Conservation (phyloP, 805 yeast species). For the Suhomyces sp. region DNA sequence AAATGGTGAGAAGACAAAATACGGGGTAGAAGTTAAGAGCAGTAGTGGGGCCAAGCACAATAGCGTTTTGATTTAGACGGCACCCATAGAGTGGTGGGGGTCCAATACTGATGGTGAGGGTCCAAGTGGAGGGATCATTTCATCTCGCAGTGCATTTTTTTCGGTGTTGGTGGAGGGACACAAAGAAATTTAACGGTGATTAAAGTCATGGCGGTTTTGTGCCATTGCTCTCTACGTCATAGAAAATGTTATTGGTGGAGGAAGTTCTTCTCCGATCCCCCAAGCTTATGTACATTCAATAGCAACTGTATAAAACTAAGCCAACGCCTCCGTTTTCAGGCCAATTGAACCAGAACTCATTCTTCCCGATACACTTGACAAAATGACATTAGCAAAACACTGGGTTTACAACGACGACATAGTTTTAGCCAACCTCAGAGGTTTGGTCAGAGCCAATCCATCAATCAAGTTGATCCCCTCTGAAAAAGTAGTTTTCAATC, state of each 20-base stretch:
- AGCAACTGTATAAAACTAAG: background rate
- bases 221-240: background rate
- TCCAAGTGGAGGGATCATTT: background rate
- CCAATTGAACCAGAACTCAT: background rate
- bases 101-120: background rate
- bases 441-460: constrained; percentile 55
- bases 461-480: constrained; percentile 49
- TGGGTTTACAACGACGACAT: constrained; percentile 51
- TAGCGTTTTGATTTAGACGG: too few relatives aligned
- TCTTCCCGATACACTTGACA: background rate
- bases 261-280: background rate
- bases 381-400: constrained; percentile 39
- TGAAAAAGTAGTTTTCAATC: constrained; percentile 54
- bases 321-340: background rate
- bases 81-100: too few relatives aligned
- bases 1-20: background rate
- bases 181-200: background rate
- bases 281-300: background rate
- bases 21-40: background rate
- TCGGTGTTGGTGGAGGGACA: background rate
- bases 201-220: background rate
- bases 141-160: background rate
- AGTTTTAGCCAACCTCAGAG: constrained; percentile 48
- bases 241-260: background rate
- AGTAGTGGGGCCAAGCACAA: background rate